Base-by-base conservation (phyloP, 1,284 basidiomycete species). In the Puccinia polysora region DNA sequence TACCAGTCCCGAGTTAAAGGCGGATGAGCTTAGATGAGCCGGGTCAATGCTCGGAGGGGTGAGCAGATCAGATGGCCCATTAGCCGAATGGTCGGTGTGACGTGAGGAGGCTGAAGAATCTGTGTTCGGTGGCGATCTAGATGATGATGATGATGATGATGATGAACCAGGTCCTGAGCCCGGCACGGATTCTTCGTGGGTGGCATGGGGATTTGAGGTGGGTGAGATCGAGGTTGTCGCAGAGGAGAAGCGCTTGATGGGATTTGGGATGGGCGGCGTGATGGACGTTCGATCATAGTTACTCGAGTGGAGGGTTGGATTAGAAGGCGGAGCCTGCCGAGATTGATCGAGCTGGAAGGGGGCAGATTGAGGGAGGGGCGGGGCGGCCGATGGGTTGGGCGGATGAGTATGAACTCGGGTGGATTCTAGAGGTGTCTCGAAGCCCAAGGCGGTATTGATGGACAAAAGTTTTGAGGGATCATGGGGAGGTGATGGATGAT, bases 11-110 rank as follows among this genome's bases (percentile, higher is more conserved):
- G 60, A 15, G 4, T 65, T 30, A 7, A 30, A 8, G 12, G 45
- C n/a, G 1, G 25, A 20, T 43, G 62, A 65, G 36, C 32, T 32
- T 15, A 36, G 12, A 18, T n/a, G n/a, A n/a, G 34, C 32, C 32
- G 28, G 30, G 20, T 65, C 62, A 36, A 18, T n/a, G 52, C 40
- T 52, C 15, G 62, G 47, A 23, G 47, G 45, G 15, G 45, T 65
- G 1, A 53, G 25, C 23, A 36, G 49, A 36, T 53, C n/a, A n/a
- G n/a, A n/a, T n/a, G n/a, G n/a, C n/a, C n/a, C n/a, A n/a, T n/a
- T n/a, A n/a, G n/a, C 49, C n/a, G 62, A 65, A 50, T 52, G 47
- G 20, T 65, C 62, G 5, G 62, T 65, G 12, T 65, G 62, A 52
- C 62, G 62, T 1, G 62, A 65, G n/a, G 25, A 52, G 25, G 20